phyloP scores from a whole-genome alignment of 1,284 basidiomycete genomes.

The Cutaneotrichosporon spelunceum region DNA sequence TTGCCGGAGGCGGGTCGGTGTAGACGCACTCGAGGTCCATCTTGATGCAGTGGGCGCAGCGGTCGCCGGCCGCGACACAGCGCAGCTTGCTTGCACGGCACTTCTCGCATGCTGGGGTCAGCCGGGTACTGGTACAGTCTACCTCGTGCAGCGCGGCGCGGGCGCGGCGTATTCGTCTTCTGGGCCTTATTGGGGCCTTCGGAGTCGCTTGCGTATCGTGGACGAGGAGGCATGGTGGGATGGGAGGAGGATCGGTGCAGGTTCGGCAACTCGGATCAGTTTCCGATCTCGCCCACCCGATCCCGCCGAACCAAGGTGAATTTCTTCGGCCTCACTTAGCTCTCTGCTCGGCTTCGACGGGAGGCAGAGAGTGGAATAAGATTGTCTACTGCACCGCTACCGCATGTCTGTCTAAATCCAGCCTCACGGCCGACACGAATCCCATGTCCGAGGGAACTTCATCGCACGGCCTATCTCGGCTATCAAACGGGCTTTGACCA shows the following conservation, averaged over 20 bases:
- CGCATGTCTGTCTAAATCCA: no score
- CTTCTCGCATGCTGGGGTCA: conserved; percentile 24
- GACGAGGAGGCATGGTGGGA: not conserved
- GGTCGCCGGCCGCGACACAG: conserved; percentile 17
- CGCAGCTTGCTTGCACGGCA: conserved; percentile 27
- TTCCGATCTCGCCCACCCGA: no score
- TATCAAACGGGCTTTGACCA: conserved; percentile 3
- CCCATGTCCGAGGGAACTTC: no score
- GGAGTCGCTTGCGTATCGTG: not conserved
- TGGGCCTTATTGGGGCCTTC: conserved; percentile 13
- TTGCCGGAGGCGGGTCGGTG: conserved; percentile 15
- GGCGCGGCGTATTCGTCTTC: conserved; percentile 8
- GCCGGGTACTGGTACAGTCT: not conserved
- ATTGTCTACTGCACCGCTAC: no score
- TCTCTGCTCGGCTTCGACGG: no score
- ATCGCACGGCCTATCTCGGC: no score
- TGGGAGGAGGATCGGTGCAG: no score
- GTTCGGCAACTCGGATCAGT: not conserved
- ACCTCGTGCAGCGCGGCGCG: conserved; percentile 24
- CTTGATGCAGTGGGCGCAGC: conserved; percentile 23
- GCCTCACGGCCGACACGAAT: no score
- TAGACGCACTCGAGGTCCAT: conserved; percentile 22
- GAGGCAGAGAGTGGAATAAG: no score
- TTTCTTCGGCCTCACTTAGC: no score
- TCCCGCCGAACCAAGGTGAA: no score